Evolutionary conservation across 192 early-diverging fungal species (phyloP).

Genomic region (Spizellomyces punctatus): DNA sequence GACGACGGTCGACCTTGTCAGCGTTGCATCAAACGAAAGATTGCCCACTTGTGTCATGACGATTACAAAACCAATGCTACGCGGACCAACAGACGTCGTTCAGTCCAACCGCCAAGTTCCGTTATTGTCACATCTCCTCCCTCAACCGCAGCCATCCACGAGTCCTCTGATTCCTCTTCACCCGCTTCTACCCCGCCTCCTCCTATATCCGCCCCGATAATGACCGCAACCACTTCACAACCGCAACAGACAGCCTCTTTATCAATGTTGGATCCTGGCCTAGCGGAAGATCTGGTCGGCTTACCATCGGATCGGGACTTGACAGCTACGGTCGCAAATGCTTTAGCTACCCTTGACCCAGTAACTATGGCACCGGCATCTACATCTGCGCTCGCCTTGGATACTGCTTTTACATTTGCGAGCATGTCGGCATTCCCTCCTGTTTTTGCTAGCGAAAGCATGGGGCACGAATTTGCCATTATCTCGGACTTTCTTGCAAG

Average conservation of each 20-base stretch:
- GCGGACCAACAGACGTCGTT: background rate
- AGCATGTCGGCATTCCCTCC: conserved; percentile 53
- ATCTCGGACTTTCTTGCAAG: conserved; percentile 58
- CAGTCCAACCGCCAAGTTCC: background rate
- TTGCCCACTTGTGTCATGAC: conserved; percentile 92
- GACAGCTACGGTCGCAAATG: background rate
- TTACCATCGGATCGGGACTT: background rate
- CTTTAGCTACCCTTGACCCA: background rate
- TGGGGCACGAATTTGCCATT: conserved; percentile 81
- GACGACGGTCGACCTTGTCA: conserved; percentile 86
- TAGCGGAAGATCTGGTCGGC: background rate
- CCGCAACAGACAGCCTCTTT: background rate
- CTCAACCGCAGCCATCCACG: no score
- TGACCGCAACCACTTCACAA: background rate
- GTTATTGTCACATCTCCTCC: background rate
- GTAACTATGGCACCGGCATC: background rate
- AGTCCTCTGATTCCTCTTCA: background rate
- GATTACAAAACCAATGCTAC: conserved; percentile 53
- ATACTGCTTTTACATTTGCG: conserved; percentile 19
- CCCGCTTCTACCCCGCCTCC: background rate
- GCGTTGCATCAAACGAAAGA: conserved; percentile 92
- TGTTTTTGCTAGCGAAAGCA: conserved; percentile 76
- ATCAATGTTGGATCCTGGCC: background rate
- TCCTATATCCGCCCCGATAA: background rate
- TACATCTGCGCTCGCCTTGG: background rate